Conservation (phyloP, 306 rosid genomes). For the apple (Malus domestica) region DNA sequence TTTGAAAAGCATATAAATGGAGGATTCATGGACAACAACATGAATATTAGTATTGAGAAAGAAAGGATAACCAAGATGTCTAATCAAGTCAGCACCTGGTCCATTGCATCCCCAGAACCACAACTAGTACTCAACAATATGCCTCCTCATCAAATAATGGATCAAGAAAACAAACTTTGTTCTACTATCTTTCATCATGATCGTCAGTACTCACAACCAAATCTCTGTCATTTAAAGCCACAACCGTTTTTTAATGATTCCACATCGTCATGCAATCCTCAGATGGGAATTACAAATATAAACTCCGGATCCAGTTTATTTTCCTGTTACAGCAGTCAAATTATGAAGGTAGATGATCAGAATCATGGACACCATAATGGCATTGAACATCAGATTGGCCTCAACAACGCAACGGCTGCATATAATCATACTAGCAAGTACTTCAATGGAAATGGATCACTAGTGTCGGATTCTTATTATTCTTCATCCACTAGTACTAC, state of each 20-base stretch:
- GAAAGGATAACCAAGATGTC: slow-evolving; percentile 62
- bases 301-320: neutral
- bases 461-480: slow-evolving; percentile 24
- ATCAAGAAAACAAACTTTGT: neutral
- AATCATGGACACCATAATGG: neutral
- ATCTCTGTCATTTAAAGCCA: neutral
- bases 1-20: slow-evolving; percentile 43
- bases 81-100: slow-evolving; percentile 74
- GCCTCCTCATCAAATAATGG: slow-evolving; percentile 9
- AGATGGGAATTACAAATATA: neutral
- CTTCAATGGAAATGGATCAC: slow-evolving; percentile 22
- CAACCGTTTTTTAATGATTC: neutral
- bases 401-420: slow-evolving; percentile 16
- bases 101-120: slow-evolving; percentile 77
- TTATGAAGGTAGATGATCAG: neutral
- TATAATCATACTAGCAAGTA: slow-evolving; percentile 20
- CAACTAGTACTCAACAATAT: slow-evolving; percentile 10
- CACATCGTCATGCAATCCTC: neutral
- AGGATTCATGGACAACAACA: slow-evolving; percentile 26
- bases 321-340: slow-evolving; percentile 7
- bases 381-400: slow-evolving; percentile 42
- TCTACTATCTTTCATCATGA: neutral
- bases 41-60: slow-evolving; percentile 26
- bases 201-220: slow-evolving; percentile 12
- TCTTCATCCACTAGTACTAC: slow-evolving; percentile 23